These are phyloP conservation scores for Boletus rubescentipes DNA, from an alignment of 768 basidiomycete genomes.

Conservation along the genomic window DNA sequence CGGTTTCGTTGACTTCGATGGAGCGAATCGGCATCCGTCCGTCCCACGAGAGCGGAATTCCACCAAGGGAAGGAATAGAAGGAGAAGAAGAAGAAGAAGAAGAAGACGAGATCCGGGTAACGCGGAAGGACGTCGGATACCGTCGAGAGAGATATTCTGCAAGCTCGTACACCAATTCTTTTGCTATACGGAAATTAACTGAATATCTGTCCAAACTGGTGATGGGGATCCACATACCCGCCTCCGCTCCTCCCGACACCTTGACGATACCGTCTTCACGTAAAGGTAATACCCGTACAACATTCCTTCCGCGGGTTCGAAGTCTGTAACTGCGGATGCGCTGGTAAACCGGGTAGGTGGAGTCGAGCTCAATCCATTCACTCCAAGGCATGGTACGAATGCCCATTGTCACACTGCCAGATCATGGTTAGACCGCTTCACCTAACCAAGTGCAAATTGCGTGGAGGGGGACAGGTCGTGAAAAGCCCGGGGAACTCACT, in stretches of 20 bases:
- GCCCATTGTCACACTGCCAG: constrained; percentile 63
- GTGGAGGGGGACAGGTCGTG: background rate
- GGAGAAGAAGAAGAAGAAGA: background rate
- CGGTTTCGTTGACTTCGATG: constrained; percentile 51
- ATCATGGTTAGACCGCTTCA: constrained; percentile 2
- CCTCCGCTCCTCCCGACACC: constrained; percentile 31
- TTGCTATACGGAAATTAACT: constrained; percentile 39
- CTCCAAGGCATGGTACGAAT: constrained; percentile 65
- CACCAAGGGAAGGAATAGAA: constrained; percentile 18
- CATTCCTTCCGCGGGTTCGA: constrained; percentile 45
- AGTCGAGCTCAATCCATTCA: constrained; percentile 74
- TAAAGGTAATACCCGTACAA: constrained; percentile 45
- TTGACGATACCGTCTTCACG: constrained; percentile 40
- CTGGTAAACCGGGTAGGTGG: constrained; percentile 53
- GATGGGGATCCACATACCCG: constrained; percentile 20
- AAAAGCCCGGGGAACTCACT: constrained; percentile 41
- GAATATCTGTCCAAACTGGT: background rate
- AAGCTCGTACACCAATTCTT: constrained; percentile 67
- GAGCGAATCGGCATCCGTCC: constrained; percentile 49
- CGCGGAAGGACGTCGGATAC: constrained; percentile 56
- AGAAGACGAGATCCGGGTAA: constrained; percentile 37
- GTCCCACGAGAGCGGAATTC: constrained; percentile 36
- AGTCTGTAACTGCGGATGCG: constrained; percentile 57
- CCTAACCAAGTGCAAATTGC: background rate
- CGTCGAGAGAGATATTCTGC: constrained; percentile 63